phyloP scores from a whole-genome alignment of 2,329 filamentous ascomycete genomes.

The Davidsoniella eucalypti region DNA sequence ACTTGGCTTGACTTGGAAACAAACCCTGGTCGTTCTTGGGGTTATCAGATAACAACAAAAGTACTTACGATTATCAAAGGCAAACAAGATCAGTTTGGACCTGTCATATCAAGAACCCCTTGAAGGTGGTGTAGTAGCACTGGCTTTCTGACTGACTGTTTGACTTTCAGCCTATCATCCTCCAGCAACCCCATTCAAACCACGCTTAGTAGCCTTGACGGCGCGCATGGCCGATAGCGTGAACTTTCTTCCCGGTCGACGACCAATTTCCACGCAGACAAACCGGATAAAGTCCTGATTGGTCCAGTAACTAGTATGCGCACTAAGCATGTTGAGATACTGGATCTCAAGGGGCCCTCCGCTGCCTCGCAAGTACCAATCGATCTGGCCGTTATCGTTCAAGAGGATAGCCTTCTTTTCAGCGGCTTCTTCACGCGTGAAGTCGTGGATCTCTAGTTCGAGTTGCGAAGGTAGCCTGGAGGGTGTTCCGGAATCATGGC shows the following conservation, averaged over 20 bases:
- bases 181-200: not conserved
- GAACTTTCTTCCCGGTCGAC: slow-evolving; percentile 48
- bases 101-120: too few relatives aligned
- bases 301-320: slow-evolving; percentile 89
- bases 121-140: not conserved
- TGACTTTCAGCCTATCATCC: not conserved
- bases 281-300: slow-evolving; percentile 78
- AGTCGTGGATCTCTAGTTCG: slow-evolving; percentile 94
- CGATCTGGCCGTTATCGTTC: slow-evolving; percentile 93
- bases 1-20: too few relatives aligned
- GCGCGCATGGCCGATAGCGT: slow-evolving; percentile 43
- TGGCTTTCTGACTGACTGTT: not conserved
- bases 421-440: slow-evolving; percentile 77
- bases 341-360: slow-evolving; percentile 84
- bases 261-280: slow-evolving; percentile 73
- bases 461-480: slow-evolving; percentile 45
- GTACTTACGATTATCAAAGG: too few relatives aligned
- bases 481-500: slow-evolving; percentile 12
- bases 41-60: too few relatives aligned
- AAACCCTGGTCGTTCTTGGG: too few relatives aligned
- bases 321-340: slow-evolving; percentile 92
- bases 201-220: slow-evolving; percentile 31
- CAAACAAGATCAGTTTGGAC: too few relatives aligned
- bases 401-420: slow-evolving; percentile 76
- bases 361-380: slow-evolving; percentile 71